Evolutionary conservation across 1,139 yeast species (phyloP).

Genomic region (Citeromyces hawaiiensis): DNA sequence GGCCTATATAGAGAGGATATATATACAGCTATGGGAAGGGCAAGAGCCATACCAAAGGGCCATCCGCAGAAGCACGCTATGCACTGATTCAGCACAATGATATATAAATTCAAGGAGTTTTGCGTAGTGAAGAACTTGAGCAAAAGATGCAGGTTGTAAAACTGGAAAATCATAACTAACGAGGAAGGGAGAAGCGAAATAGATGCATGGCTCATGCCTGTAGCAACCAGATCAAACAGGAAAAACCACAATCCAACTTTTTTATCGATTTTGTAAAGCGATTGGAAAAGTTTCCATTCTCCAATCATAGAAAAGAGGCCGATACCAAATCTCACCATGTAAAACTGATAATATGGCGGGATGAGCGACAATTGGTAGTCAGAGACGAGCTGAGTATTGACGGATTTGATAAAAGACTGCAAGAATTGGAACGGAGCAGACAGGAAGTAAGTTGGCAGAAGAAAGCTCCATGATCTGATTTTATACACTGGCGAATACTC

Average conservation of each 20-base stretch:
- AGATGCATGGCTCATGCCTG: slow-evolving; percentile 81
- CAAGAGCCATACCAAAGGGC: slow-evolving; percentile 73
- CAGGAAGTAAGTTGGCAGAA: slow-evolving; percentile 26
- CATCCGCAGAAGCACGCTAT: slow-evolving; percentile 78
- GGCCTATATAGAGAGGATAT: neutral
- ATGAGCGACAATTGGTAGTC: slow-evolving; percentile 6
- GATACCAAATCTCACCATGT: slow-evolving; percentile 37
- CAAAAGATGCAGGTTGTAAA: slow-evolving; percentile 37
- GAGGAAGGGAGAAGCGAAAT: slow-evolving; percentile 80
- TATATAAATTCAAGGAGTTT: neutral
- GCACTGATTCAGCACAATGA: slow-evolving; percentile 15
- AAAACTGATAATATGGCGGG: slow-evolving; percentile 30
- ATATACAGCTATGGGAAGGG: slow-evolving; percentile 38
- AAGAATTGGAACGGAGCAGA: slow-evolving; percentile 7
- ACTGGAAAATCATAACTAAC: slow-evolving; percentile 59
- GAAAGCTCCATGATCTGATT: slow-evolving; percentile 74
- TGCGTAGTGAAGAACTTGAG: slow-evolving; percentile 14
- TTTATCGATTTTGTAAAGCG: slow-evolving; percentile 23
- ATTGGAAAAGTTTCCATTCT: slow-evolving; percentile 35
- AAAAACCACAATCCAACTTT: slow-evolving; percentile 47
- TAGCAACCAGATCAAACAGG: slow-evolving; percentile 27
- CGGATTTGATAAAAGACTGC: slow-evolving; percentile 6
- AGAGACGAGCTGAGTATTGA: neutral
- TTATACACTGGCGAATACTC: slow-evolving; percentile 89
- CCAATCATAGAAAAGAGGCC: slow-evolving; percentile 38